These are phyloP conservation scores for Tilletia horrida DNA, from an alignment of 1,284 basidiomycete species.

Conservation along the genomic window DNA sequence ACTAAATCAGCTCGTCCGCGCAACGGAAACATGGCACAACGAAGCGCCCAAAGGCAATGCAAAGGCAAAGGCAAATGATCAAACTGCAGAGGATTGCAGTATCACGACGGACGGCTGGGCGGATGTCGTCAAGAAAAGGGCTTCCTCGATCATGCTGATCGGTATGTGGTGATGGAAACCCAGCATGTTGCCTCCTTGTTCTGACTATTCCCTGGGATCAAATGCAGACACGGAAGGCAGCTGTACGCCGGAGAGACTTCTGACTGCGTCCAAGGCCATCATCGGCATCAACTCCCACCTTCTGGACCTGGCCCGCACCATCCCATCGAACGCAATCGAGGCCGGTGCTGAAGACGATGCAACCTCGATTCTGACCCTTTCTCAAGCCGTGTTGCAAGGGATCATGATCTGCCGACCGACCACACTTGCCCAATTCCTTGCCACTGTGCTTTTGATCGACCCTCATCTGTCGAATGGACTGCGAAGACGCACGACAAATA, in stretches of 20 bases:
- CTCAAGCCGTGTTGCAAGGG: neutral
- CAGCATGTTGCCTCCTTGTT: neutral
- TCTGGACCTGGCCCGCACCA: neutral
- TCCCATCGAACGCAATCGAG: neutral
- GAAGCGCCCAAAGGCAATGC: neutral
- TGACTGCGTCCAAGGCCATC: neutral
- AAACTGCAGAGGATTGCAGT: neutral
- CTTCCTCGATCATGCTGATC: constrained; percentile 8
- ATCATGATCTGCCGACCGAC: constrained; percentile 4
- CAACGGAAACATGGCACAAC: neutral
- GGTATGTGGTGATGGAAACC: neutral
- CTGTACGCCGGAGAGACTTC: constrained; percentile 3
- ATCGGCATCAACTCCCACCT: neutral
- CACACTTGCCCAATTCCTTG: constrained; percentile 7
- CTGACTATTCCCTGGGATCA: neutral
- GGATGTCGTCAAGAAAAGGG: neutral
- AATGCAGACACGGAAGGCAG: constrained; percentile 5
- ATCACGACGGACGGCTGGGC: neutral
- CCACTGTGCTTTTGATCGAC: constrained; percentile 7
- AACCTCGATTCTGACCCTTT: neutral
- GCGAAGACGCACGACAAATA: neutral
- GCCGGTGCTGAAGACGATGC: neutral
- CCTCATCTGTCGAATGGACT: constrained; percentile 10
- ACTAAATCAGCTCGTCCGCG: neutral
- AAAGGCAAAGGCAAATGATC: constrained; percentile 3